A percentile compares a stretch with the other conserved stretches of the same genome.
phyloP scores from a whole-genome alignment of 768 basidiomycete genomes.

The Nidularia pulvinata region DNA sequence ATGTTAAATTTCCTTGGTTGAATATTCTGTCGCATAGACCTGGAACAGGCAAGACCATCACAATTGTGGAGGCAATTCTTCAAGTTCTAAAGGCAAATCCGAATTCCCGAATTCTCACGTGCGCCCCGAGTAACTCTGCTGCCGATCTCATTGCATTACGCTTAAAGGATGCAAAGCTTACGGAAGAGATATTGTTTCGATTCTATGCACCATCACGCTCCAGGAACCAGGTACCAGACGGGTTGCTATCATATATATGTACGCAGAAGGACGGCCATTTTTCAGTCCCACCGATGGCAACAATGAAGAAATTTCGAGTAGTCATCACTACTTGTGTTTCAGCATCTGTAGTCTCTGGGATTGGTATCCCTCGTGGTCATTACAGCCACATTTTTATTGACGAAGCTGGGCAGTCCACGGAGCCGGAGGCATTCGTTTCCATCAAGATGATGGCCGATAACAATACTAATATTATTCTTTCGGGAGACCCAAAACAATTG shows the following conservation, averaged over 20 bases:
- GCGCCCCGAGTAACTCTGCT: slow-evolving; percentile 67
- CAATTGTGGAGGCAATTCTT: slow-evolving; percentile 56
- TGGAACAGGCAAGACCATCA: slow-evolving; percentile 70
- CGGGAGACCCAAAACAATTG: slow-evolving; percentile 73
- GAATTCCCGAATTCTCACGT: slow-evolving; percentile 47
- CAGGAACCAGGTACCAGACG: slow-evolving; percentile 42
- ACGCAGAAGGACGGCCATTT: slow-evolving; percentile 31
- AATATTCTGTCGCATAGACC: slow-evolving; percentile 28
- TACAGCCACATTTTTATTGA: slow-evolving; percentile 72
- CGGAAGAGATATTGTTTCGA: slow-evolving; percentile 44
- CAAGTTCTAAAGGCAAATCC: slow-evolving; percentile 43
- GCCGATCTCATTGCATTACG: slow-evolving; percentile 58
- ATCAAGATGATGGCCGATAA: slow-evolving; percentile 59
- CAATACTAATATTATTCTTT: slow-evolving; percentile 57
- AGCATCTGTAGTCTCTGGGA: slow-evolving; percentile 49
- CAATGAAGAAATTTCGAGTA: slow-evolving; percentile 43
- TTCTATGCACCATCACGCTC: slow-evolving; percentile 52
- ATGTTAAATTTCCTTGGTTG: background rate
- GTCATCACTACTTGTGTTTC: slow-evolving; percentile 70
- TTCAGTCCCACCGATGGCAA: slow-evolving; percentile 32
- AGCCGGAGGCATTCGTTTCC: slow-evolving; percentile 63
- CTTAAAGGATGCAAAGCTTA: slow-evolving; percentile 22
- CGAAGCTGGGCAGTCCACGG: slow-evolving; percentile 73
- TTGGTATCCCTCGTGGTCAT: slow-evolving; percentile 60
- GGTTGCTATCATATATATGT: slow-evolving; percentile 34